Evolutionary conservation across 768 basidiomycete species (phyloP), one percentile per base, ranked within the genome.

Genomic region (Russula sp.): DNA sequence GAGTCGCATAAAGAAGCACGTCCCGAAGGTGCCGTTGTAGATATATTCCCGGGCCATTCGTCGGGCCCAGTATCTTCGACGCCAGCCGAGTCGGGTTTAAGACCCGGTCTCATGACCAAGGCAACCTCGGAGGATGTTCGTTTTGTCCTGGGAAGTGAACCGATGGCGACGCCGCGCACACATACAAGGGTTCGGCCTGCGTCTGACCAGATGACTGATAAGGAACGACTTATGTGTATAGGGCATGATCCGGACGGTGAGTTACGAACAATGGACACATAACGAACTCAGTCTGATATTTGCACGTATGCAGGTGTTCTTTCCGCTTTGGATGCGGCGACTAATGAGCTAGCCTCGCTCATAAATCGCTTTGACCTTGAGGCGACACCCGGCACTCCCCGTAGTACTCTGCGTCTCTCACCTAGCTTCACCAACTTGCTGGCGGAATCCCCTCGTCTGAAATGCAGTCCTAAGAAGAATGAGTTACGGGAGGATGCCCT

Each of bases 361-460:
- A 89, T 93, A 72, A 89, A 86, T 66, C 81, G 82, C n/a, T 79
- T 93, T n/a, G 88, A 92, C 67, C 78, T 93, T 4, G 84, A 90
- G 71, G 88, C 89, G 5, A 92, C 91, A 0, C 90, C 90, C 0
- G 78, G 79, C 2, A 79, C 84, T 3, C 74, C 79, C 26, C 74
- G 75, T 28, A 76, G 74, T 36, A 78, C 79, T 20, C 63, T 71
- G 22, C 59, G 62, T 44, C 62, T 67, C 52, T 67, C 63, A 68
- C 69, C 73, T 38, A 34, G 72, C 54, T 64, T 69, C 24, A 62
- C 69, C 34, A 71, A 71, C 16, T 66, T 67, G 26, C 71, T 69
- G 44, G 49, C 52, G 16, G 66, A 59, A 24, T 65, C 64, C 32
- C 63, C 62, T 2, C 61, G 68, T 46, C 22, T 46, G 3, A 72